A percentile compares a stretch with the other conserved stretches of the same genome.
Conservation (phyloP, 208 protist genomes). For the Zelonia costaricensis region DNA sequence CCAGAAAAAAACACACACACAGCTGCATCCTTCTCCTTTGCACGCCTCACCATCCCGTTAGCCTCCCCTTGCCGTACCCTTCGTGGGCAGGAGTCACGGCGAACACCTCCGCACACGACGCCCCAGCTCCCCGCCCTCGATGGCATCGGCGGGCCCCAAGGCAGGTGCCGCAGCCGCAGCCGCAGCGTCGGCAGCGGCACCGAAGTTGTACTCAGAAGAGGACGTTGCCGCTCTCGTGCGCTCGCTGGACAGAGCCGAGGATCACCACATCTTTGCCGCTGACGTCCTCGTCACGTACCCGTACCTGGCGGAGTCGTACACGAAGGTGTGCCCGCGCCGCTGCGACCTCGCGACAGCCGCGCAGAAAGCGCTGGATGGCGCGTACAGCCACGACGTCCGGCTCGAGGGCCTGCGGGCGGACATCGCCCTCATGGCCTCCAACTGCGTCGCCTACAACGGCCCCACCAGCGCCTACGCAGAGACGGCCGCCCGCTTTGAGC, state of each 20-base stretch:
- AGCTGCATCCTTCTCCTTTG: no score
- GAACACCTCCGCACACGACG: no score
- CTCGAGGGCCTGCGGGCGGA: constrained; percentile 60
- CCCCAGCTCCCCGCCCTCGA: neutral
- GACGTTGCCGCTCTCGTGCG: constrained; percentile 71
- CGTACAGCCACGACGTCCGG: constrained; percentile 61
- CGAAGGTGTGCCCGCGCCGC: constrained; percentile 67
- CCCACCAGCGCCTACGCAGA: constrained; percentile 43
- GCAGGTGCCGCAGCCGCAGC: neutral
- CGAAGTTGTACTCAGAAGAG: constrained; percentile 51
- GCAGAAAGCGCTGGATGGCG: constrained; percentile 52
- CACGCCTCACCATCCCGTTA: no score
- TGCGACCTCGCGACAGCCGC: constrained; percentile 77
- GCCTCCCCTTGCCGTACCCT: no score
- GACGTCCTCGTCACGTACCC: constrained; percentile 82
- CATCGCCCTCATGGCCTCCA: constrained; percentile 81
- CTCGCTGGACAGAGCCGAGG: constrained; percentile 66
- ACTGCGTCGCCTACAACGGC: constrained; percentile 87
- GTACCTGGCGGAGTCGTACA: constrained; percentile 71
- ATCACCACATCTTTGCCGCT: constrained; percentile 75
- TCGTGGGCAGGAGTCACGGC: no score
- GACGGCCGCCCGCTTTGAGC: constrained; percentile 60
- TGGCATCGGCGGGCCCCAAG: neutral
- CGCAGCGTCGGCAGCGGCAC: constrained; percentile 1
- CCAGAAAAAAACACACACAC: no score